These are phyloP conservation scores for Bjerkandera adusta DNA, from an alignment of 1,284 basidiomycete species.

Conservation along the genomic window DNA sequence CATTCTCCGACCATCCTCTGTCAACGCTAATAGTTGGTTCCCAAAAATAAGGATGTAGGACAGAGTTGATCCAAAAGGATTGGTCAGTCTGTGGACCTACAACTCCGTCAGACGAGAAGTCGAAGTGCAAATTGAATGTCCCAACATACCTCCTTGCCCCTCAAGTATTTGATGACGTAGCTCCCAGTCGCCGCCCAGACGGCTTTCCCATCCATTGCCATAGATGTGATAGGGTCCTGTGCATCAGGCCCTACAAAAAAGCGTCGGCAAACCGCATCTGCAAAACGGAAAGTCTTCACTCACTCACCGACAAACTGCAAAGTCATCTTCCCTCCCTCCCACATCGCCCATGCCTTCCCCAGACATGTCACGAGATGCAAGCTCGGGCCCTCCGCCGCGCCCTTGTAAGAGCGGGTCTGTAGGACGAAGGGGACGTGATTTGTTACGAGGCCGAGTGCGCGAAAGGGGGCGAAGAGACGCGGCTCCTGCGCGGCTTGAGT, in stretches of 20 bases:
- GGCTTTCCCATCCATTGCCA: constrained; percentile 84
- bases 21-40: constrained; percentile 74
- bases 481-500: constrained; percentile 32
- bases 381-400: constrained; percentile 78
- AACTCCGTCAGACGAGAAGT: constrained; percentile 12
- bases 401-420: constrained; percentile 86
- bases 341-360: constrained; percentile 92
- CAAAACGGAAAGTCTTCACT: constrained; percentile 9
- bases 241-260: constrained; percentile 70
- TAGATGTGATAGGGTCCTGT: constrained; percentile 67
- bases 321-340: constrained; percentile 94
- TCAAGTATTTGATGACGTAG: constrained; percentile 74
- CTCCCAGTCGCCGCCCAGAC: constrained; percentile 81
- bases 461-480: constrained; percentile 90
- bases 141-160: constrained; percentile 79
- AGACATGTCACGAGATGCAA: constrained; percentile 87
- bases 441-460: constrained; percentile 90
- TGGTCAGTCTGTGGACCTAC: constrained; percentile 53
- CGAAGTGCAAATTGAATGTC: constrained; percentile 4
- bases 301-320: constrained; percentile 89
- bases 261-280: background rate
- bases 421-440: constrained; percentile 90
- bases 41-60: constrained; percentile 77
- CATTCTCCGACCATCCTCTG: constrained; percentile 79
- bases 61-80: constrained; percentile 61